phyloP scores from a whole-genome alignment of 73 alveolate genomes.

The Paramecium pentaurelia region DNA sequence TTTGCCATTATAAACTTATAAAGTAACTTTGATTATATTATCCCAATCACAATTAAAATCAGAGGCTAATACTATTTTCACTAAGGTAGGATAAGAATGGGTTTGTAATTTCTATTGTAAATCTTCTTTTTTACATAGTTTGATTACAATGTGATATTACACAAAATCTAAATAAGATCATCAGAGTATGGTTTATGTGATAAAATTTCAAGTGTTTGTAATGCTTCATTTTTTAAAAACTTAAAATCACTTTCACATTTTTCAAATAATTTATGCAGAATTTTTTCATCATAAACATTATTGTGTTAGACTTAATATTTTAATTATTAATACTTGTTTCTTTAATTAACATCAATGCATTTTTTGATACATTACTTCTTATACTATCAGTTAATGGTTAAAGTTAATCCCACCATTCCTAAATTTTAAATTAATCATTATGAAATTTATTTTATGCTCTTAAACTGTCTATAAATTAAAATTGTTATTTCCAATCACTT shows the following conservation, averaged over 20 bases:
- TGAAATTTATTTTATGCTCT: constrained; percentile 11
- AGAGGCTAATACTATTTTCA: constrained; percentile 3
- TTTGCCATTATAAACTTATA: constrained; percentile 7
- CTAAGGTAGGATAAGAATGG: constrained; percentile 20
- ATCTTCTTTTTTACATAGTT: neutral
- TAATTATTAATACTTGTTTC: neutral
- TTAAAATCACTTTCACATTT: constrained; percentile 47
- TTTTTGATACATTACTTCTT: constrained; percentile 11
- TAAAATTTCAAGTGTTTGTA: neutral
- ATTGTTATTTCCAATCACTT: neutral
- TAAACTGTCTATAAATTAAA: neutral
- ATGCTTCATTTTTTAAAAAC: constrained; percentile 15
- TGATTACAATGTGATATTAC: neutral
- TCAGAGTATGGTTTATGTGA: neutral
- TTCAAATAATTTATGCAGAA: neutral
- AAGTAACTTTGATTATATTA: neutral
- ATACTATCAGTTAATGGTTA: neutral
- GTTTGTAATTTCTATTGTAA: neutral
- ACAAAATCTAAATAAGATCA: neutral
- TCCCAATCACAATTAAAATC: constrained; percentile 45
- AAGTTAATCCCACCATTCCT: neutral
- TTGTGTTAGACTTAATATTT: neutral
- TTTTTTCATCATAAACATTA: neutral
- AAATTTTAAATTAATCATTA: neutral
- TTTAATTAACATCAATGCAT: neutral